These are phyloP conservation scores for Aspergillus sparsus DNA, from an alignment of 495 filamentous ascomycete genomes.

Conservation along the genomic window DNA sequence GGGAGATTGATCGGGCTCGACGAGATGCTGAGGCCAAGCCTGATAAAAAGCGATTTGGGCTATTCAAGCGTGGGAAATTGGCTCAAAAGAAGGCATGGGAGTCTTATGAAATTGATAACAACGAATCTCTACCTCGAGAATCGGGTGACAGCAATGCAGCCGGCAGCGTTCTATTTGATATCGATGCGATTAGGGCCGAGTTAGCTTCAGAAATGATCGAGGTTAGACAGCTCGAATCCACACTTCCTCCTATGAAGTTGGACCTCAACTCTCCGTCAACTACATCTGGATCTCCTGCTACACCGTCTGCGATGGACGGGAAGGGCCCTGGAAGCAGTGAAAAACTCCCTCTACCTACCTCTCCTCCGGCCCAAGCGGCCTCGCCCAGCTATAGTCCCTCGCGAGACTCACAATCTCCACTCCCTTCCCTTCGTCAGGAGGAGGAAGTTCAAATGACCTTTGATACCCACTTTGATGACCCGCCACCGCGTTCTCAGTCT, in stretches of 20 bases:
- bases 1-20: conserved; percentile 92
- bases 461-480: conserved; percentile 58
- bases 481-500: conserved; percentile 29
- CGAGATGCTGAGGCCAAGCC: conserved; percentile 76
- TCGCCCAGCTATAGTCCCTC: conserved; percentile 27
- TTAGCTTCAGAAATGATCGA: conserved; percentile 74
- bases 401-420: conserved; percentile 23
- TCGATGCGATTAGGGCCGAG: conserved; percentile 89
- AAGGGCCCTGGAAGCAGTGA: conserved; percentile 52
- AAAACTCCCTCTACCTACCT: conserved; percentile 17
- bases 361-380: conserved; percentile 37
- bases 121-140: conserved; percentile 23
- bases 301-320: conserved; percentile 39
- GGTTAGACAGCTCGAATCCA: conserved; percentile 81
- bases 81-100: conserved; percentile 91
- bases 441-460: conserved; percentile 72
- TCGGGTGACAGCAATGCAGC: conserved; percentile 34
- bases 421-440: conserved; percentile 31
- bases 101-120: conserved; percentile 69
- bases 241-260: conserved; percentile 85
- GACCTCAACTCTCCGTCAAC: conserved; percentile 48
- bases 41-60: conserved; percentile 71
- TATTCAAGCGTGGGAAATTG: conserved; percentile 76
- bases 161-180: conserved; percentile 79
- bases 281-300: conserved; percentile 20